These are phyloP conservation scores for Yamadazyma phyllophila DNA, from an alignment of 805 yeast genomes.

Conservation along the genomic window DNA sequence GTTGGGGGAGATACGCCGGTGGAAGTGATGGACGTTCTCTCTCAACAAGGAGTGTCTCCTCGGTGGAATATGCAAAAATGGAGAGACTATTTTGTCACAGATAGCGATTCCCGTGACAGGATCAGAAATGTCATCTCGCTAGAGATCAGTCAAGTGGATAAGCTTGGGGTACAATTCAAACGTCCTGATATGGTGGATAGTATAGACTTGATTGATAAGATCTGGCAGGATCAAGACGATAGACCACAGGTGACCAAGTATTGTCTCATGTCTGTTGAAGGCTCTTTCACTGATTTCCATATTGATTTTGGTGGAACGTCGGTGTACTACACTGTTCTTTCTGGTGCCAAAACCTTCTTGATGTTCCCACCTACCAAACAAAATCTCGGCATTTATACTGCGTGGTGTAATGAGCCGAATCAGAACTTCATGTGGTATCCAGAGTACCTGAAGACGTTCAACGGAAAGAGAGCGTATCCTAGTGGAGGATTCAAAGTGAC, in stretches of 20 bases:
- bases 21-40: conserved; percentile 86
- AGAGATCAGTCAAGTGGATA: conserved; percentile 62
- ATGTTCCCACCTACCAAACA: conserved; percentile 72
- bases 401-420: conserved; percentile 69
- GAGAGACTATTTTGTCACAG: conserved; percentile 63
- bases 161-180: conserved; percentile 44
- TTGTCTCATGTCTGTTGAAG: conserved; percentile 79
- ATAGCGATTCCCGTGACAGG: conserved; percentile 51
- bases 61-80: conserved; percentile 72
- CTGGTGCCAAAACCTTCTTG: conserved; percentile 73
- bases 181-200: conserved; percentile 67
- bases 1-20: conserved; percentile 64
- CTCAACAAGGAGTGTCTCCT: conserved; percentile 63
- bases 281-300: conserved; percentile 87
- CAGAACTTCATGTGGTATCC: conserved; percentile 69
- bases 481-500: conserved; percentile 52
- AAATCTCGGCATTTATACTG: conserved; percentile 59
- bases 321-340: conserved; percentile 78
- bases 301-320: conserved; percentile 91
- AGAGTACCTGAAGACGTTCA: conserved; percentile 37
- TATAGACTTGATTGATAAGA: conserved; percentile 65
- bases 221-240: conserved; percentile 47
- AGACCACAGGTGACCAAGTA: conserved; percentile 70
- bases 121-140: conserved; percentile 78
- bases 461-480: conserved; percentile 29